Base-by-base conservation (phyloP, 139 green algal species). In the Micractinium conductrix region DNA sequence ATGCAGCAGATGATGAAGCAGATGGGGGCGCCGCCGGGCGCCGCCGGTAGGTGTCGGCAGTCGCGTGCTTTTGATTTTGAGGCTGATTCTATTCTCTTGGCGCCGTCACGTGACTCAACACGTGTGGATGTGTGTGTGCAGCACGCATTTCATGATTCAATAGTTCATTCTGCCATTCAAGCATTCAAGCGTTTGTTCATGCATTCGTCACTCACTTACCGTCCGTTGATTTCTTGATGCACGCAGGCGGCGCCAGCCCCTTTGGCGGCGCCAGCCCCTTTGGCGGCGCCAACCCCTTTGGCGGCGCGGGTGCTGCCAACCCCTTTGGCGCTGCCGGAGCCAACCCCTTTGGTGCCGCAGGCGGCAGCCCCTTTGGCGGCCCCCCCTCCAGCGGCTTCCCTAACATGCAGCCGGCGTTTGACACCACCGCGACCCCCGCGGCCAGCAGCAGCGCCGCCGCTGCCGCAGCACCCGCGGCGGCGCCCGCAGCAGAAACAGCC, bases 1-100 rank as follows among this genome's bases (percentile, higher is more conserved):
- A 89, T 91, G 87, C 74, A 91, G 55, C 87, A 91, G 48, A 90
- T 90, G 87, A 88, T 90, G 83, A 90, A 90, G 76, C 86, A 90
- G 76, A 86, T 86, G 78, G 84, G 84, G 4, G 63, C 35, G 37
- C 42, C 45, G 38, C 55, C 60, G 19, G 75, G 75, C 71, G 48
- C n/a, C 16, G 28, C 28, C 0, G 37, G 16, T 35, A 12, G 7
- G 26, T 4, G 42, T 33, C 8, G 70, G 10, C 9, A 26, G 63
- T 16, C n/a, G 30, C n/a, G 63, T 2, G 35, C 16, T 50, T 8
- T 17, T 74, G 37, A 3, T 10, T 4, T 9, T 48, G 7, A 30
- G 42, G 70, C 70, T 8, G 4, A 40, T 37, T 60, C 8, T 37
- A 21, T 2, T 58, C 8, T 55, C 14, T 43, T 42, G 43, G 6